Evolutionary conservation across 225 moss, liverwort and hornwort species (phyloP).

Genomic region (Takakia lepidozioides): DNA sequence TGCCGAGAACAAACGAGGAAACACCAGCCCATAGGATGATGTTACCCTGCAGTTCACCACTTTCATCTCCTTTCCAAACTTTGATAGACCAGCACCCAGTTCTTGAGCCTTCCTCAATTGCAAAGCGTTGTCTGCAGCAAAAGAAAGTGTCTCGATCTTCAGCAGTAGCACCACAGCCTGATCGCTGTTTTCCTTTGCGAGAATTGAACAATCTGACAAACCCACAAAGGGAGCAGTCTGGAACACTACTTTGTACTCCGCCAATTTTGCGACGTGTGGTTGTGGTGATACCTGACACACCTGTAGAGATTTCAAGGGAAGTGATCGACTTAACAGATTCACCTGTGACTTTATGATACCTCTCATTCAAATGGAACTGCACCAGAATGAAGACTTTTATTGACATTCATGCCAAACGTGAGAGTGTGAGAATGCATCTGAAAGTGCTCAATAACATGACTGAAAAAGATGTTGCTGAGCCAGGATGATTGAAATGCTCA

Average conservation of each 20-base stretch:
- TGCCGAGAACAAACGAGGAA: no score
- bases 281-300: conserved; percentile 50
- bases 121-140: conserved; percentile 41
- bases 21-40: no score
- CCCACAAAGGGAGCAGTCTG: conserved; percentile 4
- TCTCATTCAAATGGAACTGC: no score
- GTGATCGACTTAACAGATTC: conserved; percentile 58
- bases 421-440: no score
- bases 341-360: no score
- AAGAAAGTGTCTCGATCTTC: conserved; percentile 9
- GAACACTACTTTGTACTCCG: conserved; percentile 18
- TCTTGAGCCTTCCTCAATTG: conserved; percentile 42
- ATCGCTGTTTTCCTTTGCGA: conserved; percentile 7
- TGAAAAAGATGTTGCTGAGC: no score
- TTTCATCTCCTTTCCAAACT: conserved; percentile 38
- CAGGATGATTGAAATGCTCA: no score
- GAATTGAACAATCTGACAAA: conserved; percentile 6
- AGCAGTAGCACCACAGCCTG: no score
- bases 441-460: no score
- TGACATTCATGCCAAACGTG: no score
- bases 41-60: no score
- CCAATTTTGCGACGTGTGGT: conserved; percentile 25
- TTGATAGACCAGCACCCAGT: conserved; percentile 37
- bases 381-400: no score
- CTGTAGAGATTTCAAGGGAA: conserved; percentile 36